phyloP scores from a whole-genome alignment of 78 protist genomes.

The Dictyostelium purpureum region DNA sequence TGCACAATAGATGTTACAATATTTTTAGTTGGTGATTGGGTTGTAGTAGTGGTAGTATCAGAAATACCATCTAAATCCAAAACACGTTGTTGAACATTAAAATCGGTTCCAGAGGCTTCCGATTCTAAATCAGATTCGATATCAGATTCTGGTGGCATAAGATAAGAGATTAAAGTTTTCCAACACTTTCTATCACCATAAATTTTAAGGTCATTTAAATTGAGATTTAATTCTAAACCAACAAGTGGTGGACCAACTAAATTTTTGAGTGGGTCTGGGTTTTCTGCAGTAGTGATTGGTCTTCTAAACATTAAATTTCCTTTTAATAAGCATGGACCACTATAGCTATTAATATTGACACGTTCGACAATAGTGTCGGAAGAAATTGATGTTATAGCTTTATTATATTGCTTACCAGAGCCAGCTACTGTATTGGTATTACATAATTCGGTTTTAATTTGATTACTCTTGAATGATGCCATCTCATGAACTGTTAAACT shows the following conservation, averaged over 20 bases:
- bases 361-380: slow-evolving; percentile 56
- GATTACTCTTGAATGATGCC: neutral
- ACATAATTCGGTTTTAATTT: neutral
- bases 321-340: slow-evolving; percentile 53
- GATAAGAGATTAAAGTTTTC: slow-evolving; percentile 46
- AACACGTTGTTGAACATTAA: neutral
- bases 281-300: slow-evolving; percentile 24
- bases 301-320: slow-evolving; percentile 64
- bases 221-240: slow-evolving; percentile 57
- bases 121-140: slow-evolving; percentile 44
- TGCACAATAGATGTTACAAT: neutral
- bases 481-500: slow-evolving; percentile 4
- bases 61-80: neutral
- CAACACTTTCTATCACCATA: slow-evolving; percentile 46
- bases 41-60: neutral
- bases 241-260: slow-evolving; percentile 46
- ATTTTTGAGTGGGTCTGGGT: slow-evolving; percentile 13
- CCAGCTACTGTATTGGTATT: neutral
- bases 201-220: slow-evolving; percentile 30
- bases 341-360: slow-evolving; percentile 41
- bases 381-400: slow-evolving; percentile 45
- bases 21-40: neutral
- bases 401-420: neutral
- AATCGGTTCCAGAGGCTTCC: neutral
- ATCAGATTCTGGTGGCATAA: slow-evolving; percentile 63